Conservation (phyloP, 345 rosid genomes). For the Eutrema yunnanense region DNA sequence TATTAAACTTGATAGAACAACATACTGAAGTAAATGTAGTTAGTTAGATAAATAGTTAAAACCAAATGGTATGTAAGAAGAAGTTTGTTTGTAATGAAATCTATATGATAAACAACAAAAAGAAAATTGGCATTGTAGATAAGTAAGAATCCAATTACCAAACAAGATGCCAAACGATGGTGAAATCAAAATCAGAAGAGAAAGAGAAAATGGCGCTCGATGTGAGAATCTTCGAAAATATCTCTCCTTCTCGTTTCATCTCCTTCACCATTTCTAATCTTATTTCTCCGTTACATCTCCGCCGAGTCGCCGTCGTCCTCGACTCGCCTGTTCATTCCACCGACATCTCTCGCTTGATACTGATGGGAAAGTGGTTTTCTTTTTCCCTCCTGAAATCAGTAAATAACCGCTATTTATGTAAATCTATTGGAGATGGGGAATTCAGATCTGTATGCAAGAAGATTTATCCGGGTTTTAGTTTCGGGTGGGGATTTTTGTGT, state of each 20-base stretch:
- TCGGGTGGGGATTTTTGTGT: no score
- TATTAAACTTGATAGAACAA: not conserved
- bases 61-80: not conserved
- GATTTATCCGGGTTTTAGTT: no score
- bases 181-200: not conserved
- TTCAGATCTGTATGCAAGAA: no score
- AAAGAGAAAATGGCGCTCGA: conserved; percentile 48
- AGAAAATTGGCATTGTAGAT: not conserved
- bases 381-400: no score
- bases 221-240: conserved; percentile 39
- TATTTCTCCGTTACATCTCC: conserved; percentile 10
- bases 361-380: no score
- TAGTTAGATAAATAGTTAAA: not conserved
- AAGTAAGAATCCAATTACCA: not conserved
- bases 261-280: conserved; percentile 55
- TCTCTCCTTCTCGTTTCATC: conserved; percentile 61
- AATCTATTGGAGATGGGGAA: no score
- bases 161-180: not conserved
- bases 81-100: not conserved
- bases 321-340: conserved; percentile 54
- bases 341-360: not conserved
- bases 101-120: not conserved
- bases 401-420: no score
- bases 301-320: conserved; percentile 63
- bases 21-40: not conserved